Evolutionary conservation across 2,329 filamentous ascomycete genomes (phyloP), one percentile per base, ranked within the genome.

Genomic region (Calonectria crousiana): DNA sequence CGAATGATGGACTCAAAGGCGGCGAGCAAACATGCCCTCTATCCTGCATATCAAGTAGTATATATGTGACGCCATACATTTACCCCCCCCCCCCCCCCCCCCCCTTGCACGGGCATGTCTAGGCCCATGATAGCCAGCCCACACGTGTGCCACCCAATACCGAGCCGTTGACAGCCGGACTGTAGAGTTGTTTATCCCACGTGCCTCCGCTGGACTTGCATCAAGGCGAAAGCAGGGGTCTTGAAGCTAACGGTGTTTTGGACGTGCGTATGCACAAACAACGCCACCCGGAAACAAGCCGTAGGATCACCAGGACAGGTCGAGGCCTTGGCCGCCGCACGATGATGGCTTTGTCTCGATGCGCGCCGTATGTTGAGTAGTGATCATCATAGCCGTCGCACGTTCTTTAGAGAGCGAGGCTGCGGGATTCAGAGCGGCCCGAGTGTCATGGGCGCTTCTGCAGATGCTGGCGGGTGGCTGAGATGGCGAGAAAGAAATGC

Each of bases 1-100:
- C 8, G 75, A 71, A 67, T 62, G 72, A 71, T 26, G 38, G 62
- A 75, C 68, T 67, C 71, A 47, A 70, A 75, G 73, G 72, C 77
- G 83, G 82, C 81, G 80, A 81, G 83, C 82, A 75, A 78, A 81
- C 79, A 81, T 81, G 34, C 60, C 69, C 60, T 52, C 56, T 23
- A 30, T 11, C 32, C 26, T 65, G 34, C 14, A 68, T 66, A 23
- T 53, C 41, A 47, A 47, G 44, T 52, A 77, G 73, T 72, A 26
- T 58, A 71, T 69, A 8, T 38, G 74, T 75, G 64, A 72, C 71
- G 18, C 30, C 53, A 47, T 36, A 26, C 41, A 36, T 38, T n/a
- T 34, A 47, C 8, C 10, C n/a, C n/a, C n/a, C n/a, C n/a, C n/a
- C n/a, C n/a, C n/a, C n/a, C n/a, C n/a, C n/a, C n/a, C n/a, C n/a